Base-by-base conservation (phyloP, 805 yeast genomes). In the Kluyveromyces aestuarii region DNA sequence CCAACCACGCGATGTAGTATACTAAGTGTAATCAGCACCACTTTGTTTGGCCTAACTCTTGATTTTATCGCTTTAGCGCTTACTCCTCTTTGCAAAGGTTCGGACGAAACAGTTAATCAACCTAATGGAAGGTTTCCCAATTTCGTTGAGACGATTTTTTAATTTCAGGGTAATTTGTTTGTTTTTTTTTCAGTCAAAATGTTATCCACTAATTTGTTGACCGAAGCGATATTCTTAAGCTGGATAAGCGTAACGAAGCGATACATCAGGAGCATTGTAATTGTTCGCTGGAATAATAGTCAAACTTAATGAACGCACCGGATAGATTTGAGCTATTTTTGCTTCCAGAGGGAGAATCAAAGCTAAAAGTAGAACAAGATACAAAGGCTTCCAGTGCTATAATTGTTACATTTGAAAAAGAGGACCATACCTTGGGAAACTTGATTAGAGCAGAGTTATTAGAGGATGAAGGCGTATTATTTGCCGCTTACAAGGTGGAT, bases 401-500 rank as follows among this genome's bases (percentile, higher is more conserved):
- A 43, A 80, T 90, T 52, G 77, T 93, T 56, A 88, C 87, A 53
- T 88, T 93, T 57, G 98, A 93, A 68, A 84, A 96, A 64, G 99
- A 93, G 67, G 99, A 93, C 67, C 99, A 93, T 64, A 93, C 99
- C 3, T 74, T 93, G 51, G 99, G 96, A 27, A 93, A 93, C 66
- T 68, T 93, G 58, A 75, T 93, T 51, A 79, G 96, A 63, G 82
- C 90, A 27, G 96, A 91, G 64, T 77, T 93, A 49, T 75, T 88
- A 52, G 82, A 81, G 61, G 98, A 93, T 66, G 81, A 82, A 45
- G 81, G 82, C 55, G 99, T 93, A n/a, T 65, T 93, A 36, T 93
- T 90, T 66, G 98, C 96, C 41, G 99, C 98, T 36, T 93, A 93
- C 74, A 93, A 93, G 67, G 89, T 93, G 41, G 98, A 93, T 70